Evolutionary conservation across 2,329 filamentous ascomycete genomes (phyloP).

Genomic region (Colletotrichum spinosum): DNA sequence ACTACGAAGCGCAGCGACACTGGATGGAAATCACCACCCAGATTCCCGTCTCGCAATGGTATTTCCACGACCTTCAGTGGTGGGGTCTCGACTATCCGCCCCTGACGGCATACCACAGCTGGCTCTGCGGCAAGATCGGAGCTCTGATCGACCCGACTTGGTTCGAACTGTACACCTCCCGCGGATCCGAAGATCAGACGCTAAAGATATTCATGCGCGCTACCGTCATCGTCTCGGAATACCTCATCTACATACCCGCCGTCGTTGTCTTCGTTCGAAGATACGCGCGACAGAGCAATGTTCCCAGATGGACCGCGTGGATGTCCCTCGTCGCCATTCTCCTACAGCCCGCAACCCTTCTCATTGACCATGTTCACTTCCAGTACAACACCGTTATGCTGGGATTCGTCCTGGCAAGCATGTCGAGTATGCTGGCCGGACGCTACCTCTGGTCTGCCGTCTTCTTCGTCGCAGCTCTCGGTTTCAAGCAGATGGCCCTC

Average conservation of each 20-base stretch:
- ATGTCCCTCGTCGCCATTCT: constrained; percentile 90
- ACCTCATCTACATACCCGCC: constrained; percentile 88
- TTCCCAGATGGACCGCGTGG: constrained; percentile 84
- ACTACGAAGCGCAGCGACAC: constrained; percentile 97
- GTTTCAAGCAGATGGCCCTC: constrained; percentile 99
- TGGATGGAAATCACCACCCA: constrained; percentile 98
- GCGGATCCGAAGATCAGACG: constrained; percentile 80
- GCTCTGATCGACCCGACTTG: constrained; percentile 81
- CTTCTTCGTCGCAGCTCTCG: constrained; percentile 93
- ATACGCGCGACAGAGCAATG: constrained; percentile 79
- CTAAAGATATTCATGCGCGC: constrained; percentile 97
- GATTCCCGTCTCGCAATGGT: constrained; percentile 93
- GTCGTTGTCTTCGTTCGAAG: constrained; percentile 86
- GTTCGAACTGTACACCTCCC: constrained; percentile 88
- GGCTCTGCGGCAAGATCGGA: constrained; percentile 91
- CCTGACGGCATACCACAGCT: constrained; percentile 97
- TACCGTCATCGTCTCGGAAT: constrained; percentile 91
- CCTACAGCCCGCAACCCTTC: constrained; percentile 89
- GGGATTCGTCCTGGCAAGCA: constrained; percentile 85
- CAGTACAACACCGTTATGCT: constrained; percentile 99
- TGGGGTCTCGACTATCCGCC: constrained; percentile 99
- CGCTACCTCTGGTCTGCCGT: constrained; percentile 89
- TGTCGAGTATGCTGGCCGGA: constrained; percentile 89
- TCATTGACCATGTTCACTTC: constrained; percentile 96
- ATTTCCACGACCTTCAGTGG: constrained; percentile 96